These are phyloP conservation scores for Paraphoma chrysanthemicola DNA, from an alignment of 2,329 filamentous ascomycete genomes.

Conservation along the genomic window DNA sequence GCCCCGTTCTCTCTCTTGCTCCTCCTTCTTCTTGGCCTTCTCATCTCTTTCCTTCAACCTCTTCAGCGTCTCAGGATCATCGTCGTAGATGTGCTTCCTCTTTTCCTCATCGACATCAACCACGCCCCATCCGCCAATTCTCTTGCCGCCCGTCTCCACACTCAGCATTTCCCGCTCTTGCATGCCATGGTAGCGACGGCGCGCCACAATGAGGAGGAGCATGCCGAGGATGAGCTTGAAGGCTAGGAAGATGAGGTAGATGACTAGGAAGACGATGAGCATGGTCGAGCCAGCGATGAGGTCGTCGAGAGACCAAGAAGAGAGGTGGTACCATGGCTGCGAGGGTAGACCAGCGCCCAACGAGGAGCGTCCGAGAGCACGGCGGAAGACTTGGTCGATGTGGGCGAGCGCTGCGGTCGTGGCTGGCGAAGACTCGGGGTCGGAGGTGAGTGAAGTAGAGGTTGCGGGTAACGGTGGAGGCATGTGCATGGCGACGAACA, in stretches of 20 bases:
- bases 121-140: constrained; percentile 81
- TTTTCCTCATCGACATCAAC: constrained; percentile 91
- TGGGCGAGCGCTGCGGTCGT: constrained; percentile 80
- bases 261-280: constrained; percentile 82
- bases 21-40: constrained; percentile 67
- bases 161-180: constrained; percentile 67
- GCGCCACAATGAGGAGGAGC: constrained; percentile 79
- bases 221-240: constrained; percentile 86
- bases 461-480: constrained; percentile 74
- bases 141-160: constrained; percentile 72
- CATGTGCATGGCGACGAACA: constrained; percentile 91
- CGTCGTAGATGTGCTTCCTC: constrained; percentile 82
- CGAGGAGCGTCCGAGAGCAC: constrained; percentile 76
- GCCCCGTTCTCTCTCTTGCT: constrained; percentile 55
- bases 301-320: constrained; percentile 71
- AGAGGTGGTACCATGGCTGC: constrained; percentile 37
- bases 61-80: constrained; percentile 75
- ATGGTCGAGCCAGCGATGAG: constrained; percentile 80
- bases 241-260: constrained; percentile 84
- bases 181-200: constrained; percentile 82
- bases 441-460: constrained; percentile 70
- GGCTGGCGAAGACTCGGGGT: constrained; percentile 67
- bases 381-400: constrained; percentile 78
- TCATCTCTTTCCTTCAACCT: constrained; percentile 67
- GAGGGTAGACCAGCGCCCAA: constrained; percentile 55